Conservation (phyloP, 345 rosid genomes). For the Trapa bicornis region DNA sequence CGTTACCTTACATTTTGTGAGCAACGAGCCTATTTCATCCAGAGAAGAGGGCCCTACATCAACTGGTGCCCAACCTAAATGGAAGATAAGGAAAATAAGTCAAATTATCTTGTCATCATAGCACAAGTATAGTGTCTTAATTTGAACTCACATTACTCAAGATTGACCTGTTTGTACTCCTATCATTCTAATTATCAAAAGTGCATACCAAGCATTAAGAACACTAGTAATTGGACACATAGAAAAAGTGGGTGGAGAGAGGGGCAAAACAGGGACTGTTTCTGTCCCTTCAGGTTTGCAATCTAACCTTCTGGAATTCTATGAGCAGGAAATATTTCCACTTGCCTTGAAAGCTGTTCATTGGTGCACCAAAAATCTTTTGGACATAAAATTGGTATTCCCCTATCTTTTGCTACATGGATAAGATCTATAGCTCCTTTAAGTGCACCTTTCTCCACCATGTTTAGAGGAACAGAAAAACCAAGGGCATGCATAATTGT, state of each 20-base stretch:
- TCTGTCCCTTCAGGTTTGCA: background rate
- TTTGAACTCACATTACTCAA: background rate
- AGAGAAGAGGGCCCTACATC: constrained; percentile 51
- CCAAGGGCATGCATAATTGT: constrained; percentile 50
- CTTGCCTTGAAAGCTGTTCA: constrained; percentile 14
- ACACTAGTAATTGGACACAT: background rate
- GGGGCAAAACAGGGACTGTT: background rate
- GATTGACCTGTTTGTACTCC: background rate
- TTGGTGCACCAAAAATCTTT: constrained; percentile 46
- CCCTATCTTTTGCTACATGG: constrained; percentile 29
- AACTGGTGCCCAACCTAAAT: constrained; percentile 49
- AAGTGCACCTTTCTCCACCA: constrained; percentile 31
- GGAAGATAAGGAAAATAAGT: background rate
- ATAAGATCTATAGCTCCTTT: constrained; percentile 34
- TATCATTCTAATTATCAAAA: background rate
- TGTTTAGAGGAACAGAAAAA: constrained; percentile 28
- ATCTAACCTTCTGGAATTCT: constrained; percentile 34
- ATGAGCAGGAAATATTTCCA: constrained; percentile 32
- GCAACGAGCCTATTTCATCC: constrained; percentile 33
- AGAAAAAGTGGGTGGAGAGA: background rate
- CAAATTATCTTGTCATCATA: background rate
- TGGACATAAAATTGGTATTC: constrained; percentile 31
- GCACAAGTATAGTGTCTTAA: background rate
- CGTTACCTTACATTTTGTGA: constrained; percentile 43
- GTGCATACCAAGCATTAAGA: background rate